Evolutionary conservation across 208 protist species (phyloP), one percentile per base, ranked within the genome.

Genomic region (Acanthamoeba rhysodes): DNA sequence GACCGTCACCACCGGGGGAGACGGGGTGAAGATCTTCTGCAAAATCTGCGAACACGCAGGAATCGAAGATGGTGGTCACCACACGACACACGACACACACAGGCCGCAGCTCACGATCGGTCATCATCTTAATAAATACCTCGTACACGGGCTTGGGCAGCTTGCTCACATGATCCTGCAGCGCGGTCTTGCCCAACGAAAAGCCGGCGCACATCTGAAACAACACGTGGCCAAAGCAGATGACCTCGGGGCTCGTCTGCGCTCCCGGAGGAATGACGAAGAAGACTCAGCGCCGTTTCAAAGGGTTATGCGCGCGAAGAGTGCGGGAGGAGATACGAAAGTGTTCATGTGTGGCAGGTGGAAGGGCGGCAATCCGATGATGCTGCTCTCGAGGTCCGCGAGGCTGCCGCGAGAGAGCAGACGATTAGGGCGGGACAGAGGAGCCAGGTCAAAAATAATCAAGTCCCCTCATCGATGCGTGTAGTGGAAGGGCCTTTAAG

Each of bases 191-290:
- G 85, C 85, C 62, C 59, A 74, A 29, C 9, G 85, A 24, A 34
- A 72, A 92, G 6, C 85, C 85, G 5, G 62, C 59, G 22, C 53
- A 66, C 85, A 92, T 92, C 32, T 92, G 85, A 50, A 92, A 92
- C 12, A 92, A 32, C 4, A 92, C 57, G 37, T 92, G 85, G n/a
- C 85, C 85, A 24, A 92, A 92, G 57, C 85, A 72, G 37, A 72
- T 92, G 29, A 92, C 85, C 32, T 92, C 85, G n/a, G 85, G 85
- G 4, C 32, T 48, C 14, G 85, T 74, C 85, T 92, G 85, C 34
- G 29, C 24, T 70, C 8, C 29, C 10, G 37, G 7, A 6, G 45
- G 53, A 34, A 24, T 45, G 34, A 14, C 7, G 41, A 4, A 24
- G 59, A 72, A 48, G 29, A 27, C 32, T 45, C 18, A 45, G 64